A percentile compares a stretch with the other conserved stretches of the same genome.
Conservation (phyloP, 352 stramenopile genomes). For the Phytophthora pisi region DNA sequence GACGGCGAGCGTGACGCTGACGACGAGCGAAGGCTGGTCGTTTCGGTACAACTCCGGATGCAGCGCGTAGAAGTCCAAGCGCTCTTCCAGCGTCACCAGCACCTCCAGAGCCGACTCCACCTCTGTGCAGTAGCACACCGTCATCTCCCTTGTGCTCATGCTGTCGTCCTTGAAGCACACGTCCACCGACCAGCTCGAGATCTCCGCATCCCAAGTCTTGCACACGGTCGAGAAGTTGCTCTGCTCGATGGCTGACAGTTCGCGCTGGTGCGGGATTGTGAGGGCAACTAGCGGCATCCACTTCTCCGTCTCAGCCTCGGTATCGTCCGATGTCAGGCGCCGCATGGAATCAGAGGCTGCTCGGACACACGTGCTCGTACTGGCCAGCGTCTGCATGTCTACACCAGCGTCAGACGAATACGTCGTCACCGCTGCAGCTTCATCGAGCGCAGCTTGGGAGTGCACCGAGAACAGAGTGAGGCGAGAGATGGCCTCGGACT, state of each 20-base stretch:
- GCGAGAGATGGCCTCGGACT: slow-evolving; percentile 46
- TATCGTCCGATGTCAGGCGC: neutral
- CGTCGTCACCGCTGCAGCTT: slow-evolving; percentile 10
- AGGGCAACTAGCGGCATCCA: slow-evolving; percentile 55
- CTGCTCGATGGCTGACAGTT: slow-evolving; percentile 51
- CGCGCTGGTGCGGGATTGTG: slow-evolving; percentile 53
- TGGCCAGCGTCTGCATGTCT: slow-evolving; percentile 36
- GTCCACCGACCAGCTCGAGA: slow-evolving; percentile 44
- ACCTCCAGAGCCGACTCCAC: slow-evolving; percentile 69
- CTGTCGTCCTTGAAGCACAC: slow-evolving; percentile 69
- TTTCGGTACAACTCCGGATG: slow-evolving; percentile 64
- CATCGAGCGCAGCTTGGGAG: slow-evolving; percentile 38
- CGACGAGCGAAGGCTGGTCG: slow-evolving; percentile 59
- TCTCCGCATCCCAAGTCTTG: slow-evolving; percentile 51
- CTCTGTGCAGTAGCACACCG: slow-evolving; percentile 69
- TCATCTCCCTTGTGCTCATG: slow-evolving; percentile 41
- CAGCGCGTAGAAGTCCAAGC: slow-evolving; percentile 65
- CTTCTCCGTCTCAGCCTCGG: neutral
- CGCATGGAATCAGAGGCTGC: slow-evolving; percentile 29
- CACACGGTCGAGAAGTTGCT: slow-evolving; percentile 70
- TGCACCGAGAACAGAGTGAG: slow-evolving; percentile 57
- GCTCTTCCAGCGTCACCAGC: slow-evolving; percentile 66
- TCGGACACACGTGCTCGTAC: slow-evolving; percentile 45
- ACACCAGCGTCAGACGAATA: slow-evolving; percentile 28
- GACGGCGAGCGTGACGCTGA: slow-evolving; percentile 41